Evolutionary conservation across 441 rosid genomes (phyloP).

Genomic region (Manihot esculenta): DNA sequence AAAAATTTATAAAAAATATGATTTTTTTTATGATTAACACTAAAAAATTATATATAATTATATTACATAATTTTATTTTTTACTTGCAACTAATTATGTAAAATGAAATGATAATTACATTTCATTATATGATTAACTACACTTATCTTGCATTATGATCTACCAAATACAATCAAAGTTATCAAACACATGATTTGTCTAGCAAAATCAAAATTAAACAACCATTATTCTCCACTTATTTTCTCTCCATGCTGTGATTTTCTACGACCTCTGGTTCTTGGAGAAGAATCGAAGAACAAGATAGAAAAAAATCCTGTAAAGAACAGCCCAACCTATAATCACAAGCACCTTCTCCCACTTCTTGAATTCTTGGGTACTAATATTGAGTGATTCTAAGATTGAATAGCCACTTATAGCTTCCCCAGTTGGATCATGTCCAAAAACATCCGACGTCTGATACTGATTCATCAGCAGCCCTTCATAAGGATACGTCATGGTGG

Average conservation of each 20-base stretch:
- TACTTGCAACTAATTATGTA: too few relatives aligned
- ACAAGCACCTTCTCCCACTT: constrained; percentile 48
- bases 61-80: too few relatives aligned
- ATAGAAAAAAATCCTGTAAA: constrained; percentile 58
- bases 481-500: constrained; percentile 64
- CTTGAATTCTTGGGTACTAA: constrained; percentile 25
- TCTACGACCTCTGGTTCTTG: constrained; percentile 54
- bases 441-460: constrained; percentile 35
- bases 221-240: neutral
- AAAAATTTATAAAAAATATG: too few relatives aligned
- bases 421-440: constrained; percentile 14
- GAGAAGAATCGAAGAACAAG: constrained; percentile 57
- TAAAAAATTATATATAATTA: too few relatives aligned
- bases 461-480: constrained; percentile 70
- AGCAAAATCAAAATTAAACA: neutral
- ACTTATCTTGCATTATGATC: too few relatives aligned
- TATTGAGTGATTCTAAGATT: constrained; percentile 34
- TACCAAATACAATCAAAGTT: neutral
- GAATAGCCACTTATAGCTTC: constrained; percentile 21
- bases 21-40: too few relatives aligned
- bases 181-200: neutral
- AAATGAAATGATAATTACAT: too few relatives aligned
- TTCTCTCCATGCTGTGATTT: neutral
- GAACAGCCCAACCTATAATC: constrained; percentile 60
- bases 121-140: too few relatives aligned